These are phyloP conservation scores for Crithidia thermophila DNA, from an alignment of 208 protist genomes.

Conservation along the genomic window DNA sequence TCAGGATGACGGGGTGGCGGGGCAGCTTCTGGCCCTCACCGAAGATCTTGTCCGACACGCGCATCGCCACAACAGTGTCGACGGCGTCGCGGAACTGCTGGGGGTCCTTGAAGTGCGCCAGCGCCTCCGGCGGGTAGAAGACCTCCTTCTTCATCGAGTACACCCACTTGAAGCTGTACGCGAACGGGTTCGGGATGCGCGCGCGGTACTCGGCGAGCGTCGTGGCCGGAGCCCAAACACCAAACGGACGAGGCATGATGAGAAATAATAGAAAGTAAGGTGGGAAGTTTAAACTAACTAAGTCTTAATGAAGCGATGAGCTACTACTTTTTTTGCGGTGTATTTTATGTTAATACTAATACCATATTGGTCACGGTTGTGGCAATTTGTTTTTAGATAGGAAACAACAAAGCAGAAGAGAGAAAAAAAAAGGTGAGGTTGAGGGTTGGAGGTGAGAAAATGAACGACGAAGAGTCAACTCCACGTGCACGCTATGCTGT, in stretches of 20 bases:
- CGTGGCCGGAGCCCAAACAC: constrained; percentile 85
- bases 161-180: constrained; percentile 58
- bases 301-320: too few relatives aligned
- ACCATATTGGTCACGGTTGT: too few relatives aligned
- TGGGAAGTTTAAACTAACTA: not conserved
- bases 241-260: constrained; percentile 85
- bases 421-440: constrained; percentile 8
- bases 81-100: constrained; percentile 88
- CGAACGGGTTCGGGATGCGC: constrained; percentile 62
- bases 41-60: constrained; percentile 83
- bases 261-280: constrained; percentile 25
- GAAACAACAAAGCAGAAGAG: not conserved
- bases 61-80: constrained; percentile 80
- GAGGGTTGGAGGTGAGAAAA: too few relatives aligned
- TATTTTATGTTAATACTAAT: not conserved
- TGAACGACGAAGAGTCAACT: too few relatives aligned
- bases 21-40: constrained; percentile 83
- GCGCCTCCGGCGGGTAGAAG: constrained; percentile 83
- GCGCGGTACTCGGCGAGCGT: constrained; percentile 85
- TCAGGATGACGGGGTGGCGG: constrained; percentile 46
- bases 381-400: too few relatives aligned
- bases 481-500: too few relatives aligned
- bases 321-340: not conserved
- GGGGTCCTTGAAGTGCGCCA: constrained; percentile 87
- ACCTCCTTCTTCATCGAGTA: constrained; percentile 64